Evolutionary conservation across 805 yeast species (phyloP).

Genomic region (Ogataea trehaloabstinens): DNA sequence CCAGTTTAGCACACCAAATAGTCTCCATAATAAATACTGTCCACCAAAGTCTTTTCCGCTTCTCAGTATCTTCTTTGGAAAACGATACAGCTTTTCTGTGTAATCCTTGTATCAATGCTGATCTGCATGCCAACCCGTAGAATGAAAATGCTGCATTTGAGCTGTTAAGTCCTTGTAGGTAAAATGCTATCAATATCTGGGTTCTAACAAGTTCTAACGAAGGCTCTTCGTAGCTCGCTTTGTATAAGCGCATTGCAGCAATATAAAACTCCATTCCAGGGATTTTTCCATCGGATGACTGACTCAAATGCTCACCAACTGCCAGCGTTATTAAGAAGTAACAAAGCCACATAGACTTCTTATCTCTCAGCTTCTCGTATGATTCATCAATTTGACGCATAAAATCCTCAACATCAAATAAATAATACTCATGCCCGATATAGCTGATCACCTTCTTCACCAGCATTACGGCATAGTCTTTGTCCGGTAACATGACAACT

Average conservation of each 20-base stretch:
- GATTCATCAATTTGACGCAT: conserved; percentile 15
- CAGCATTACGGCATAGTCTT: conserved; percentile 15
- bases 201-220: conserved; percentile 27
- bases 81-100: conserved; percentile 22
- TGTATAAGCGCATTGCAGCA: conserved; percentile 24
- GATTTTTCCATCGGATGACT: conserved; percentile 10
- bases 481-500: conserved; percentile 20
- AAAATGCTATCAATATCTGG: conserved; percentile 30
- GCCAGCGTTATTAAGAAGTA: conserved; percentile 19
- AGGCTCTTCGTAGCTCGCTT: conserved; percentile 28
- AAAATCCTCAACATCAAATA: conserved; percentile 14
- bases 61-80: conserved; percentile 24
- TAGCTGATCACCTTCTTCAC: conserved; percentile 12
- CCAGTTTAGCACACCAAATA: conserved; percentile 32
- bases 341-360: conserved; percentile 14
- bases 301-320: conserved; percentile 18
- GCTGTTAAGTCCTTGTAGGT: conserved; percentile 34
- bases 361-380: conserved; percentile 17
- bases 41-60: conserved; percentile 36
- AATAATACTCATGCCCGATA: conserved; percentile 13
- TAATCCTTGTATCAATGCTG: conserved; percentile 29
- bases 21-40: conserved; percentile 33
- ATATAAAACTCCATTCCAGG: conserved; percentile 29
- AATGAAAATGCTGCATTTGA: conserved; percentile 30
- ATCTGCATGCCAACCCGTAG: conserved; percentile 31